Evolutionary conservation across 2,329 filamentous ascomycete species (phyloP).

Genomic region (Teratosphaeria pseudoeucalypti): DNA sequence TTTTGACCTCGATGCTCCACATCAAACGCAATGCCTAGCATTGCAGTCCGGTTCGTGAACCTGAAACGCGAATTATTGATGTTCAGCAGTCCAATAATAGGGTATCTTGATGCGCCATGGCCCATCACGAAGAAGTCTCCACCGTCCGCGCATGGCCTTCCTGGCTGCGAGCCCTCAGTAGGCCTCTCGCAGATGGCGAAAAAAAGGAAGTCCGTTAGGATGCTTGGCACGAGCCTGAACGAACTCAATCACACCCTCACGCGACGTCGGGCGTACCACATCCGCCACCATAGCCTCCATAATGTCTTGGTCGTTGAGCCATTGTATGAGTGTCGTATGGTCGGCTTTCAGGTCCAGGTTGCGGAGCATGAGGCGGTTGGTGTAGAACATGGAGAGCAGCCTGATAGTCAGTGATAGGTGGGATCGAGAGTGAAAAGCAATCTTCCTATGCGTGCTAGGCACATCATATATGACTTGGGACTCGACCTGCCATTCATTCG

Average conservation of each 20-base stretch:
- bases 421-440: too few relatives aligned
- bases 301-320: constrained; percentile 1
- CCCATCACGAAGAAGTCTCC: neutral
- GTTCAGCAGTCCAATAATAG: neutral
- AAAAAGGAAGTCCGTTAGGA: neutral
- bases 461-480: neutral
- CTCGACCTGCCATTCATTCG: too few relatives aligned
- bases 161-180: neutral
- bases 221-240: neutral
- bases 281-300: neutral
- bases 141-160: neutral
- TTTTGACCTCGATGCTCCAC: neutral
- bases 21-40: neutral
- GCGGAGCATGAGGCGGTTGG: constrained; percentile 1
- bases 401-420: neutral
- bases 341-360: neutral
- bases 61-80: neutral
- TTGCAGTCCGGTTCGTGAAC: neutral
- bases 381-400: constrained; percentile 2
- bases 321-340: neutral
- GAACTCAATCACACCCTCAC: neutral
- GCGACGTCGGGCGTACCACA: neutral
- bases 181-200: constrained; percentile 1
- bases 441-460: neutral
- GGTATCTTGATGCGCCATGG: neutral